phyloP scores from a whole-genome alignment of 208 protist genomes.

The Leishmania martiniquensis region DNA sequence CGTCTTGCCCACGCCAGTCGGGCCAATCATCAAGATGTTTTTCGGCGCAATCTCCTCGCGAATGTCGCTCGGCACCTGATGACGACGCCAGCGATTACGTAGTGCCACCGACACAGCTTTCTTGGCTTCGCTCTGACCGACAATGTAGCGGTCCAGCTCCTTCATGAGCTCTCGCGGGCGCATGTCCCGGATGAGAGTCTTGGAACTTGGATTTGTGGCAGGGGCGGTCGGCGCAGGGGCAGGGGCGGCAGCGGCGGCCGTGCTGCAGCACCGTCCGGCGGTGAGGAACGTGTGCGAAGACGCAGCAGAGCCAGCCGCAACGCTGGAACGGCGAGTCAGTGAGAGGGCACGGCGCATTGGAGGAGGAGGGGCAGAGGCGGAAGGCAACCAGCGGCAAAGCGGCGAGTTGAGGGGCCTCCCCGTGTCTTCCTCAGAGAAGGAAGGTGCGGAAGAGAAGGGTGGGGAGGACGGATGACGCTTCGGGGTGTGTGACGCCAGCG shows the following conservation, averaged over 20 bases:
- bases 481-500: neutral
- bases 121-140: conserved; percentile 98
- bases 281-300: conserved; percentile 9
- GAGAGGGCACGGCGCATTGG: conserved; percentile 22
- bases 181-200: conserved; percentile 87
- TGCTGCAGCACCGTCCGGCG: conserved; percentile 48
- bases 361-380: neutral
- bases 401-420: neutral
- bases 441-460: neutral
- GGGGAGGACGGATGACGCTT: neutral
- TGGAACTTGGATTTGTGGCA: conserved; percentile 18
- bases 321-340: neutral
- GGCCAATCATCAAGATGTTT: conserved; percentile 96
- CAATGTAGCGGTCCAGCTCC: conserved; percentile 97
- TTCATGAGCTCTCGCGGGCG: conserved; percentile 93
- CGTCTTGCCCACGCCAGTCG: conserved; percentile 95
- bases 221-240: conserved; percentile 29
- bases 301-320: neutral
- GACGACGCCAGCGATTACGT: conserved; percentile 95
- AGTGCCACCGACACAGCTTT: conserved; percentile 96
- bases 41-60: conserved; percentile 94
- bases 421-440: neutral
- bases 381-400: conserved; percentile 1
- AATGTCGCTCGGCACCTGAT: conserved; percentile 90
- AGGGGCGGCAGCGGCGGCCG: conserved; percentile 49